Base-by-base conservation (phyloP, 2,329 filamentous ascomycete genomes). In the Scedosporium minutisporum region DNA sequence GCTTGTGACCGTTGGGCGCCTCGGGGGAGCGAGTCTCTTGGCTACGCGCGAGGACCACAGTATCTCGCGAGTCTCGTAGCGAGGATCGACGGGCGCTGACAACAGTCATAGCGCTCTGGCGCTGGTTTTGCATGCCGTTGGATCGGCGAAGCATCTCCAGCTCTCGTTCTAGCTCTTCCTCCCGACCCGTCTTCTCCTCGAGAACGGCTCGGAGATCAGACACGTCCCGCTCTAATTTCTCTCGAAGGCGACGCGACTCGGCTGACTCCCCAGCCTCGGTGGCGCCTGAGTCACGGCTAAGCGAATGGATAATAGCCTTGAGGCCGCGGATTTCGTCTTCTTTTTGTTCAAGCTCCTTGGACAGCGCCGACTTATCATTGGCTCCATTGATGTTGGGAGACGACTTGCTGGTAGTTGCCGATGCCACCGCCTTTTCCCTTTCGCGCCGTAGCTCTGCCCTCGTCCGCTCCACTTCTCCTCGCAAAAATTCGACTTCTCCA, bases 251-350 rank as follows among this genome's bases (percentile, higher is more conserved):
- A 33, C 85, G 83, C 59, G 87, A 84, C 60, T 86, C 79, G 58
- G 77, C 72, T 1, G 78, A 78, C 62, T 78, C 79, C 41, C 79
- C 78, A 18, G 58, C 61, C 10, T 62, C 63, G 41, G 53, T 58
- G 4, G 63, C 57, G 25, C 61, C 63, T 10, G 87, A 84, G 67
- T 91, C 91, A 65, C 91, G 84, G 73, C 92, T 96, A 44, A 99
- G 81, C 18, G 91, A 96, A 75, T 97, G 93, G 65, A 99, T 97
- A 71, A 99, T 97, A 53, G 95, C 93, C 75, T 97, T 99, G 66
- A 99, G 82, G 57, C 95, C 95, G 65, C 93, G 85, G 70, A 99
- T 97, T 77, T 99, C 95, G 69, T 99, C 95, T 70, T 99, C 93
- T 72, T 96, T 95, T 71, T 96, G 90, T 71, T 96, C 92, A 33